Percentiles rank a stretch among this genome's conserved stretches.
These are phyloP conservation scores for Coelastrella sp. DNA, from an alignment of 139 green algal species.

Conservation along the genomic window DNA sequence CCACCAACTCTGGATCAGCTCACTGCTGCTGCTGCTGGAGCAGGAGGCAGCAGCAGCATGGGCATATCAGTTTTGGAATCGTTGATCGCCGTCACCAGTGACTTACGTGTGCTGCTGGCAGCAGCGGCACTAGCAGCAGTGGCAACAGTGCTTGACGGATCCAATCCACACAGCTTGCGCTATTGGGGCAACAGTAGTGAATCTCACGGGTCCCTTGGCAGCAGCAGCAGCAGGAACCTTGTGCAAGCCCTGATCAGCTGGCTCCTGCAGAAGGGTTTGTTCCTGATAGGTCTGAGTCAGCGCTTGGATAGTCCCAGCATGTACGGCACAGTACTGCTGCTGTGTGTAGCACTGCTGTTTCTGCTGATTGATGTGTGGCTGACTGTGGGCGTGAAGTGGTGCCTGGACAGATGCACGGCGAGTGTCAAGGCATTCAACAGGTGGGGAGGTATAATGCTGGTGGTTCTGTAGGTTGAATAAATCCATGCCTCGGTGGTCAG, in stretches of 20 bases:
- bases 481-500: too few species aligned
- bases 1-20: neutral
- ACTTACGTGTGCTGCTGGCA: conserved; percentile 31
- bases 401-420: neutral
- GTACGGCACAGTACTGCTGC: neutral
- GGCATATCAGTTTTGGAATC: conserved; percentile 32
- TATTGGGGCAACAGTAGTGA: neutral
- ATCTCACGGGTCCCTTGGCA: neutral
- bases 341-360: conserved; percentile 4
- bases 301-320: neutral
- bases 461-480: neutral
- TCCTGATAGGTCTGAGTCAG: neutral
- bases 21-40: neutral
- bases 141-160: neutral
- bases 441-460: neutral
- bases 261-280: neutral
- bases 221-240: neutral
- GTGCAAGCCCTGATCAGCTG: neutral
- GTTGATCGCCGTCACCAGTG: conserved; percentile 14
- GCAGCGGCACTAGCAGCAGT: conserved; percentile 21
- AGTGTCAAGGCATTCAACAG: conserved; percentile 32
- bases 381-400: conserved; percentile 19
- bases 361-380: conserved; percentile 2
- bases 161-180: conserved; percentile 9
- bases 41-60: neutral